Conservation (phyloP, 352 stramenopile species). For the Pythium rhizo-oryzae region DNA sequence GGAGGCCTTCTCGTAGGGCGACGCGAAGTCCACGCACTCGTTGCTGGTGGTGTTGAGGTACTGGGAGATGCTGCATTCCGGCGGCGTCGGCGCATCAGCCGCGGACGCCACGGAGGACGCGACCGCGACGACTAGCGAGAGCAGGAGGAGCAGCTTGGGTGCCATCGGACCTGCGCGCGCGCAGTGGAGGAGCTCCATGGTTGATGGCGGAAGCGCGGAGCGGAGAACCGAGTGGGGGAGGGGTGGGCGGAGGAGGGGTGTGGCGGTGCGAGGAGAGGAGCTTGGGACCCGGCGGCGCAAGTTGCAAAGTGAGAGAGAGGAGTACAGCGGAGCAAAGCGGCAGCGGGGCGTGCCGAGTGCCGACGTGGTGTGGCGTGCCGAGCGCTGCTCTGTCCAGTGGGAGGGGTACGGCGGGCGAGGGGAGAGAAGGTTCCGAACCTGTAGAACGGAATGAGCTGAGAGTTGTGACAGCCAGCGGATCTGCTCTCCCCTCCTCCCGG, state of each 20-base stretch:
- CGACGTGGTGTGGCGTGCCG: background rate
- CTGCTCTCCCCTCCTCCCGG: background rate
- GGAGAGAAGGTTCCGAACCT: slow-evolving; percentile 1
- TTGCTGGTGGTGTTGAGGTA: slow-evolving; percentile 33
- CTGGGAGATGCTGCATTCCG: slow-evolving; percentile 23
- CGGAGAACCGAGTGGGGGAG: background rate
- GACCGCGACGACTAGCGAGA: slow-evolving; percentile 4
- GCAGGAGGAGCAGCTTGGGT: slow-evolving; percentile 3
- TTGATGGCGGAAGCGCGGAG: background rate
- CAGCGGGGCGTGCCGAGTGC: background rate
- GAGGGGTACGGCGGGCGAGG: background rate
- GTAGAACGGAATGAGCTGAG: slow-evolving; percentile 16
- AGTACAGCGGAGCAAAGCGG: background rate
- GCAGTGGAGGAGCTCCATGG: slow-evolving; percentile 11
- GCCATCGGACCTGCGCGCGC: slow-evolving; percentile 1
- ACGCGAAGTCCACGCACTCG: slow-evolving; percentile 32
- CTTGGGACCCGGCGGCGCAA: slow-evolving; percentile 13
- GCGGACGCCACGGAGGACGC: background rate
- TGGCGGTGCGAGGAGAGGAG: too few species aligned
- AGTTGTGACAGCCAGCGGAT: background rate
- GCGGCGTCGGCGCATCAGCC: background rate
- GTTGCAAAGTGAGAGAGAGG: slow-evolving; percentile 17
- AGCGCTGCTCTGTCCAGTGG: background rate
- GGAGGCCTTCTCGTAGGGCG: slow-evolving; percentile 29
- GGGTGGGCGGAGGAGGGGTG: background rate